These are phyloP conservation scores for Fusarium pseudocircinatum DNA, from an alignment of 2,329 filamentous ascomycete genomes.

Conservation along the genomic window DNA sequence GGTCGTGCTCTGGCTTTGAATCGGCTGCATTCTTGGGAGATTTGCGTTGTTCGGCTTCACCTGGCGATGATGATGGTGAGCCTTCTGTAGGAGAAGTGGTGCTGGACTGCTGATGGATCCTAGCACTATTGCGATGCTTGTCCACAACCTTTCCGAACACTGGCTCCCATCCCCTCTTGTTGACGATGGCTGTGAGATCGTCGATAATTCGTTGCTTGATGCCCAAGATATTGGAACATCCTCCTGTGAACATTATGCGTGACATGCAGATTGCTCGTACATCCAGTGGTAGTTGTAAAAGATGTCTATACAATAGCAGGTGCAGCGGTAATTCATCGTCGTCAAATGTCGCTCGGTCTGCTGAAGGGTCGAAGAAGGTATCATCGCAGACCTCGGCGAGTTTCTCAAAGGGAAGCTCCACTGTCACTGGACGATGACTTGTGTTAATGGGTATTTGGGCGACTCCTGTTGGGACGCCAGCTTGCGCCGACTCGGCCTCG, in stretches of 20 bases:
- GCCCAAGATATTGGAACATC: conserved; percentile 80
- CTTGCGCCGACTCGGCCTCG: conserved; percentile 46
- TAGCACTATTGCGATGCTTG: conserved; percentile 58
- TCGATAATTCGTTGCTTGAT: conserved; percentile 79
- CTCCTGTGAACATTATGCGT: conserved; percentile 86
- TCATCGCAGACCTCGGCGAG: conserved; percentile 80
- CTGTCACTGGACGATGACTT: conserved; percentile 59
- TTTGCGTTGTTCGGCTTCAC: conserved; percentile 37
- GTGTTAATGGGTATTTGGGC: conserved; percentile 59
- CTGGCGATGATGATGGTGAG: conserved; percentile 37
- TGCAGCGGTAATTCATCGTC: conserved; percentile 87
- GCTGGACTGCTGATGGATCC: conserved; percentile 50
- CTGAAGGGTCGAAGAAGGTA: conserved; percentile 72
- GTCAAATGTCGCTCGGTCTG: conserved; percentile 70
- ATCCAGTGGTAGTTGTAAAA: conserved; percentile 82
- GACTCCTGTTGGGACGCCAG: conserved; percentile 39
- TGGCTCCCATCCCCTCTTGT: conserved; percentile 78
- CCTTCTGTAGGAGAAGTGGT: conserved; percentile 29
- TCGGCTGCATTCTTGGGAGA: conserved; percentile 38
- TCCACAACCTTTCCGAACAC: conserved; percentile 76
- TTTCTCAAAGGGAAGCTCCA: conserved; percentile 74
- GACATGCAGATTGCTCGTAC: conserved; percentile 87
- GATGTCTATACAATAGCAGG: conserved; percentile 76
- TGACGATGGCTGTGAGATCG: conserved; percentile 75
- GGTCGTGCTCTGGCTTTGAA: conserved; percentile 42